Percentiles rank a stretch among this genome's conserved stretches.
phyloP scores from a whole-genome alignment of 352 stramenopile genomes.

The Phytophthora citricola region DNA sequence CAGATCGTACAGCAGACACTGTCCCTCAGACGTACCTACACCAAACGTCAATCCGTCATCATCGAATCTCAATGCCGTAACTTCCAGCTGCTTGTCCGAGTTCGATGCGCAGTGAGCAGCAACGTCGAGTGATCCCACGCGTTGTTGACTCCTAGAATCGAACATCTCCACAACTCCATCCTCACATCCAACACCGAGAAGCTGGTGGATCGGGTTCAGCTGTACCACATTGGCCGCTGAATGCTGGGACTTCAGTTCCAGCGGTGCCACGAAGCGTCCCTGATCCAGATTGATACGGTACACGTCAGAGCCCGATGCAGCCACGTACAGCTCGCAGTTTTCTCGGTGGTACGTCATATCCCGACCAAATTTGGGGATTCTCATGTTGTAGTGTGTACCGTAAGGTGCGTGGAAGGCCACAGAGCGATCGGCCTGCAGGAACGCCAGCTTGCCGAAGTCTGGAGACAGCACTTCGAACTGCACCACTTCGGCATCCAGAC shows the following conservation, averaged over 20 bases:
- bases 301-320: conserved; percentile 85
- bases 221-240: conserved; percentile 89
- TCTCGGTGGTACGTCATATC: conserved; percentile 97
- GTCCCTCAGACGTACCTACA: conserved; percentile 93
- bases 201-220: conserved; percentile 91
- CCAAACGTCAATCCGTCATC: conserved; percentile 95
- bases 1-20: conserved; percentile 97
- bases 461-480: conserved; percentile 95
- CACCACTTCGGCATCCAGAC: conserved; percentile 97
- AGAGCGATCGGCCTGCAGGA: conserved; percentile 96
- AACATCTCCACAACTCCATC: conserved; percentile 96
- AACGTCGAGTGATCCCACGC: conserved; percentile 74
- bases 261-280: conserved; percentile 93
- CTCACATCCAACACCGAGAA: conserved; percentile 93
- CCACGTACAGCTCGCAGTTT: conserved; percentile 97
- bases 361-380: conserved; percentile 97
- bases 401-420: conserved; percentile 99
- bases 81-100: conserved; percentile 62
- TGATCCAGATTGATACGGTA: conserved; percentile 99
- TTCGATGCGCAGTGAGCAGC: conserved; percentile 38
- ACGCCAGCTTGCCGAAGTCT: conserved; percentile 98
- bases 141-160: conserved; percentile 90
- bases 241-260: conserved; percentile 64
- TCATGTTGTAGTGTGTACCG: conserved; percentile 95
- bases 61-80: conserved; percentile 96